Percentiles rank a stretch among this genome's conserved stretches.
phyloP scores from a whole-genome alignment of 139 green algal genomes.

The Volvox africanus region DNA sequence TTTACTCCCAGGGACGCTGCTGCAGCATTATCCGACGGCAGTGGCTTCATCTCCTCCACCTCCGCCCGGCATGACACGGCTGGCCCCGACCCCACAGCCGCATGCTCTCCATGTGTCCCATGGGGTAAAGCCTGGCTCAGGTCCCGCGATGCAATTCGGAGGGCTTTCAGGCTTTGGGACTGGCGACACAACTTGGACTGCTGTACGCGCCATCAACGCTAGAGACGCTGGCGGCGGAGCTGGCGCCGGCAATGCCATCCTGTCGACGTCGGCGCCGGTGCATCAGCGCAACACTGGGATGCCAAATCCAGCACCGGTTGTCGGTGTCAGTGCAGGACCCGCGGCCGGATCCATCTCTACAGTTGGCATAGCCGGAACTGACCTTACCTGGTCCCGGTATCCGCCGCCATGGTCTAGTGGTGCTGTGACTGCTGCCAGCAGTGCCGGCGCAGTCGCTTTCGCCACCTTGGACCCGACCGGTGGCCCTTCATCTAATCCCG shows the following conservation, averaged over 20 bases:
- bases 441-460: neutral
- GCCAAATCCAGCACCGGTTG: neutral
- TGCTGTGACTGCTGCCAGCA: neutral
- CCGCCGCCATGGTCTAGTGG: neutral
- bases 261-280: slow-evolving; percentile 21
- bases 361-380: no score
- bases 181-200: neutral
- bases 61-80: neutral
- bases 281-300: neutral
- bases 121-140: slow-evolving; percentile 11
- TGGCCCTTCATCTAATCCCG: neutral
- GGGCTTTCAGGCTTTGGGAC: neutral
- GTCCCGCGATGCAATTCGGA: slow-evolving; percentile 7
- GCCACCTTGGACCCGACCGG: neutral
- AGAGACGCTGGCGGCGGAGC: neutral
- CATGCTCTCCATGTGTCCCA: neutral
- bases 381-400: neutral
- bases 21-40: neutral
- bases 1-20: neutral
- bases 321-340: neutral
- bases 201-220: neutral
- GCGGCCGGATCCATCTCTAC: neutral
- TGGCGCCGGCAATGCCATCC: neutral
- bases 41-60: neutral
- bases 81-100: neutral